These are phyloP conservation scores for Pythium dissotocum DNA, from an alignment of 352 stramenopile species.

Conservation along the genomic window DNA sequence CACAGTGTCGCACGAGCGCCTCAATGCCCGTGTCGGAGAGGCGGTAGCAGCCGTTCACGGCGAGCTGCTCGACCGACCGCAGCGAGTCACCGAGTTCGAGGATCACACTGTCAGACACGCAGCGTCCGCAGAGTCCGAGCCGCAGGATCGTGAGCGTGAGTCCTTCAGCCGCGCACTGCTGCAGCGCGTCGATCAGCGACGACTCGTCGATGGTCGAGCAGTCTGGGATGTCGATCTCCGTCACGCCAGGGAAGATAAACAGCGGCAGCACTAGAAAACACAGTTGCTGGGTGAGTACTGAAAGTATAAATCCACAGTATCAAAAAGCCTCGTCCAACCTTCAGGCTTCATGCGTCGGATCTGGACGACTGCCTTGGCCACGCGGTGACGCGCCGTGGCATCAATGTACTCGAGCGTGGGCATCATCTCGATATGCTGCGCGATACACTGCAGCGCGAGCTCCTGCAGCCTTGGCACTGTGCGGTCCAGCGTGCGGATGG, in stretches of 20 bases:
- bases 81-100: constrained; percentile 64
- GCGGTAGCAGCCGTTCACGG: constrained; percentile 76
- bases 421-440: constrained; percentile 65
- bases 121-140: constrained; percentile 74
- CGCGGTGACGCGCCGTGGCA: constrained; percentile 52
- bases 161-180: constrained; percentile 44
- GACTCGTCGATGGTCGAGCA: constrained; percentile 81
- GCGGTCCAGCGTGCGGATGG: constrained; percentile 49
- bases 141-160: constrained; percentile 55
- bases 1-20: constrained; percentile 63
- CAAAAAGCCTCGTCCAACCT: constrained; percentile 24
- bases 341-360: constrained; percentile 58
- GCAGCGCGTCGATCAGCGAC: constrained; percentile 53
- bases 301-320: not conserved
- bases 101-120: constrained; percentile 75
- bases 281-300: not conserved
- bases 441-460: constrained; percentile 54
- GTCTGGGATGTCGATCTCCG: constrained; percentile 79
- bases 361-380: constrained; percentile 59
- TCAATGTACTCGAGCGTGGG: constrained; percentile 76
- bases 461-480: constrained; percentile 54
- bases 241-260: constrained; percentile 82
- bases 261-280: constrained; percentile 54
- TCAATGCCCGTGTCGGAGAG: constrained; percentile 69
- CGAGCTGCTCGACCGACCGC: constrained; percentile 61